These are phyloP conservation scores for Nitzschia putrida DNA, from an alignment of 108 stramenopile genomes.

Conservation along the genomic window DNA sequence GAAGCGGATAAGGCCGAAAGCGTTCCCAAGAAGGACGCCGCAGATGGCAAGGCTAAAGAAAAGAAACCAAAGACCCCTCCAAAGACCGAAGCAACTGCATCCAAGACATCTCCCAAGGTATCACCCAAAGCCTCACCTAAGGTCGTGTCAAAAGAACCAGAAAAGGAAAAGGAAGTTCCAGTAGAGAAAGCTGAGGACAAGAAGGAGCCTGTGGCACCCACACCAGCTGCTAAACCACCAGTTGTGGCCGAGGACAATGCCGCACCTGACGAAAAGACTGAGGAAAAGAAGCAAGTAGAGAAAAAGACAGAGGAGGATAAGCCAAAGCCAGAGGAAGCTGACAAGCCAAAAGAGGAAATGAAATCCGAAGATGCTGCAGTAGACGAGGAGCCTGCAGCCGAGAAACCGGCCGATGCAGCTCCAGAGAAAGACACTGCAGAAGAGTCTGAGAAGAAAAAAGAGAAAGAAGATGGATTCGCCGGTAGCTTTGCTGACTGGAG, in stretches of 20 bases:
- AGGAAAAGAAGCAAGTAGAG: not conserved
- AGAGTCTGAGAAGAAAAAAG: constrained; percentile 11
- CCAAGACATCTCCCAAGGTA: too few species aligned
- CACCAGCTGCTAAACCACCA: not conserved
- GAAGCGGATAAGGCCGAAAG: constrained; percentile 4
- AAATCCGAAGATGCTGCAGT: not conserved
- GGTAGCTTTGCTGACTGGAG: constrained; percentile 78
- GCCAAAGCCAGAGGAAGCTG: not conserved
- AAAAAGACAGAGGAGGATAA: not conserved
- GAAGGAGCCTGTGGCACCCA: not conserved
- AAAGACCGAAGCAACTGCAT: not conserved
- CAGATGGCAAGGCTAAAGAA: constrained; percentile 7
- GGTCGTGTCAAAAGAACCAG: not conserved
- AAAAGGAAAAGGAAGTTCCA: constrained; percentile 11
- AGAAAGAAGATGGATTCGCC: constrained; percentile 78
- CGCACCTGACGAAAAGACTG: not conserved
- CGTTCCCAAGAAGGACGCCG: constrained; percentile 8
- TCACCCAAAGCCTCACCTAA: too few species aligned
- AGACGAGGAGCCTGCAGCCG: not conserved
- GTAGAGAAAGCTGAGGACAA: constrained; percentile 4
- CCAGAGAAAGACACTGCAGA: not conserved
- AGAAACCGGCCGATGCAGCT: not conserved
- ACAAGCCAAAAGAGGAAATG: constrained; percentile 1
- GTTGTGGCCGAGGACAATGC: not conserved
- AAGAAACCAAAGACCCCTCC: constrained; percentile 10